Evolutionary conservation across 176 grass and related monocot genomes (phyloP).

Genomic region (Pontederia crassipes): DNA sequence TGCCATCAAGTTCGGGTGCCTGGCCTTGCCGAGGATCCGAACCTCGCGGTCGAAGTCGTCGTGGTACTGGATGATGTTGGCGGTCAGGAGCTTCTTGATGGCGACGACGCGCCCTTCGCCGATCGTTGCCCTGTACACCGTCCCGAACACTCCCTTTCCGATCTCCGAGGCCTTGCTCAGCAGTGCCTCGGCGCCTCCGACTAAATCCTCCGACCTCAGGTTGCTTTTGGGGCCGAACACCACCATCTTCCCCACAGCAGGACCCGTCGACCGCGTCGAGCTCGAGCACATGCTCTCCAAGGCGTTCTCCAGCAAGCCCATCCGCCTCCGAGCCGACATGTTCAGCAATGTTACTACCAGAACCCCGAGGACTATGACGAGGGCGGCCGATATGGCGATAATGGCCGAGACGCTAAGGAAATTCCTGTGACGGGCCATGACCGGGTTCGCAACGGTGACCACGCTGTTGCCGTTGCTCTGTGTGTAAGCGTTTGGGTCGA

Average conservation of each 20-base stretch:
- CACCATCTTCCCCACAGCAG: slow-evolving; percentile 67
- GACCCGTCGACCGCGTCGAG: slow-evolving; percentile 25
- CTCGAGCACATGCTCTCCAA: slow-evolving; percentile 46
- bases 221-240: slow-evolving; percentile 46
- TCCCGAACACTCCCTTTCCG: slow-evolving; percentile 52
- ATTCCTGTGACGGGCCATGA: slow-evolving; percentile 24
- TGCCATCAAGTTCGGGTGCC: slow-evolving; percentile 61
- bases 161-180: slow-evolving; percentile 71
- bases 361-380: slow-evolving; percentile 49
- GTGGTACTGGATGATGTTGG: slow-evolving; percentile 41
- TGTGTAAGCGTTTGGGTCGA: slow-evolving; percentile 69
- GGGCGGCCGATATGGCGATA: slow-evolving; percentile 72
- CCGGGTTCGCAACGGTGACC: slow-evolving; percentile 4
- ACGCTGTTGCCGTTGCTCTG: slow-evolving; percentile 22
- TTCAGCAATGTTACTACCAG: slow-evolving; percentile 61
- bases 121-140: slow-evolving; percentile 46
- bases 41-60: slow-evolving; percentile 83
- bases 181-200: slow-evolving; percentile 70
- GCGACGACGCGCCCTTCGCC: slow-evolving; percentile 40
- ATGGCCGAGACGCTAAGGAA: slow-evolving; percentile 73
- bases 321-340: slow-evolving; percentile 47
- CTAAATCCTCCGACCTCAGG: slow-evolving; percentile 66
- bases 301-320: slow-evolving; percentile 27
- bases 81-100: slow-evolving; percentile 54
- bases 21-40: slow-evolving; percentile 70